Evolutionary conservation across 305 asterid species (phyloP).

Genomic region (Salvia sclarea): DNA sequence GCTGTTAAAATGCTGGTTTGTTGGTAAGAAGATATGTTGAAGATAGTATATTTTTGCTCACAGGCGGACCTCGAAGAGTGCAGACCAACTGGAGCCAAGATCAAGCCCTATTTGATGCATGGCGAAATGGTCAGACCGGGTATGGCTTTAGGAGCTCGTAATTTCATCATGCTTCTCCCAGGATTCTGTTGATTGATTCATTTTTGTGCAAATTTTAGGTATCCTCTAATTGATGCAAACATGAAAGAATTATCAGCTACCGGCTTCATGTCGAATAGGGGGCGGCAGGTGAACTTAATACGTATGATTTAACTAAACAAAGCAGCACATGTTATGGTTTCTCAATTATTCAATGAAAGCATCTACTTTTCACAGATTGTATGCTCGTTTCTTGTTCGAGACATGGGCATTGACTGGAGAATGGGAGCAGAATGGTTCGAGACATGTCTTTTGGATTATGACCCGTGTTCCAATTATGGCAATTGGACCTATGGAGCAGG

Average conservation of each 20-base stretch:
- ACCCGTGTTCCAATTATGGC: slow-evolving; percentile 95
- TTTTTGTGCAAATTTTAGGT: slow-evolving; percentile 42
- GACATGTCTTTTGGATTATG: slow-evolving; percentile 85
- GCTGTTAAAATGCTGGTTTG: too few relatives aligned
- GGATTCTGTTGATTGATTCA: slow-evolving; percentile 23
- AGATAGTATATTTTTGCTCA: slow-evolving; percentile 14
- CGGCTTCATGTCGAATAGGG: slow-evolving; percentile 98
- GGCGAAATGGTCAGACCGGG: slow-evolving; percentile 89
- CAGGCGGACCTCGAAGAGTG: slow-evolving; percentile 80
- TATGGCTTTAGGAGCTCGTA: slow-evolving; percentile 27
- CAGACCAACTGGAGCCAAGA: slow-evolving; percentile 71
- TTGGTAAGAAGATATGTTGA: background rate
- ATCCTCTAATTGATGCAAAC: slow-evolving; percentile 89
- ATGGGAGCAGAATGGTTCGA: slow-evolving; percentile 99
- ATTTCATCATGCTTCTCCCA: background rate
- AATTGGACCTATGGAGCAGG: slow-evolving; percentile 99
- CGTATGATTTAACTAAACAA: too few relatives aligned
- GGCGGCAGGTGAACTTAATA: slow-evolving; percentile 74
- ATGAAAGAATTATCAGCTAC: slow-evolving; percentile 79
- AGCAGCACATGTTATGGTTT: background rate
- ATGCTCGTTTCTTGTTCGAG: slow-evolving; percentile 95
- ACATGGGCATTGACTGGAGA: slow-evolving; percentile 96
- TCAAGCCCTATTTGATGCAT: slow-evolving; percentile 66
- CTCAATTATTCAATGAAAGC: background rate
- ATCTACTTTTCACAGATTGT: slow-evolving; percentile 55